phyloP scores from a whole-genome alignment of 768 basidiomycete species.

The Russula ochroleuca region DNA sequence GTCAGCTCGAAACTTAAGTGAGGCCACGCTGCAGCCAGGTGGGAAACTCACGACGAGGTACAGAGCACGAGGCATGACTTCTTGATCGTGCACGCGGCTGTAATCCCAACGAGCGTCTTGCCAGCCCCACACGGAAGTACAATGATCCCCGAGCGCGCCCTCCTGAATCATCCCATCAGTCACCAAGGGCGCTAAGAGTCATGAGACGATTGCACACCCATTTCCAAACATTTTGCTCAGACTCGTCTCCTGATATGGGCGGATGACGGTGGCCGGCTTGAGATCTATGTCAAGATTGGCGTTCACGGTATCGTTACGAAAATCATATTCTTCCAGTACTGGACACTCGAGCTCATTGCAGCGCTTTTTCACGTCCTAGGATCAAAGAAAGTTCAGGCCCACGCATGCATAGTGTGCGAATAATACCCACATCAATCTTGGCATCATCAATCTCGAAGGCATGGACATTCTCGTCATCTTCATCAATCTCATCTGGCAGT shows the following conservation, averaged over 20 bases:
- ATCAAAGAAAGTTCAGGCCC: constrained; percentile 11
- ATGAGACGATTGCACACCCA: constrained; percentile 51
- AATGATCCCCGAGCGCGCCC: constrained; percentile 96
- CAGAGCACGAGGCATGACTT: constrained; percentile 97
- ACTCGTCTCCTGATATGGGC: constrained; percentile 98
- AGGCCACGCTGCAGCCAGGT: not conserved
- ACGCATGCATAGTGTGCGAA: not conserved
- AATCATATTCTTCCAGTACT: constrained; percentile 99
- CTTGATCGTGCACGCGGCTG: constrained; percentile 98
- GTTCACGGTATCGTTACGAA: constrained; percentile 94
- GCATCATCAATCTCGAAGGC: constrained; percentile 93
- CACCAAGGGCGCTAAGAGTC: constrained; percentile 12
- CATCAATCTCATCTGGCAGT: constrained; percentile 83
- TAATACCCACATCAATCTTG: constrained; percentile 75
- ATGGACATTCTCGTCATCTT: constrained; percentile 96
- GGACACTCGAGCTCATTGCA: constrained; percentile 97
- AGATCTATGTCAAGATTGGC: constrained; percentile 97
- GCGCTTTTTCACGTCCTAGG: constrained; percentile 88
- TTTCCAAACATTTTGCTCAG: constrained; percentile 99
- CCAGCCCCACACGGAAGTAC: constrained; percentile 98
- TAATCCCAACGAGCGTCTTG: constrained; percentile 99
- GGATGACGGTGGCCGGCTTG: constrained; percentile 94
- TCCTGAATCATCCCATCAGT: constrained; percentile 45
- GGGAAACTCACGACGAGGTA: constrained; percentile 82
- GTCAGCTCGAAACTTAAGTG: constrained; percentile 11